Evolutionary conservation across 768 basidiomycete genomes (phyloP).

Genomic region (Inosperma sp.): DNA sequence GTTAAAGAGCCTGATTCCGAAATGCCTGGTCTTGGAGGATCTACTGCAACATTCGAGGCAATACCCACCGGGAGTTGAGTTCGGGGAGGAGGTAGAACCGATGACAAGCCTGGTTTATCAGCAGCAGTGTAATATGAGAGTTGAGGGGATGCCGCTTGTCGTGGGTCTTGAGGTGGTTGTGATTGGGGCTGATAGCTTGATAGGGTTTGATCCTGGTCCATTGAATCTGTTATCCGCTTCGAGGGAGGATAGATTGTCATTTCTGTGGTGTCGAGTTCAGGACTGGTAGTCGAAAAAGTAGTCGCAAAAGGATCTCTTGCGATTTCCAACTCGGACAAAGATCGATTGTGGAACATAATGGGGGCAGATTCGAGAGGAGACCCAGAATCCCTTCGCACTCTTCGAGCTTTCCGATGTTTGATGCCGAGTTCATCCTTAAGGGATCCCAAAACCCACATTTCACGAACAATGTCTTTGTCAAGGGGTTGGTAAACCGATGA

Average conservation of each 20-base stretch:
- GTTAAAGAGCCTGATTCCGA: slow-evolving; percentile 23
- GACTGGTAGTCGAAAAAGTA: slow-evolving; percentile 30
- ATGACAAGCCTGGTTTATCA: slow-evolving; percentile 58
- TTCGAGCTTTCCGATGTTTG: slow-evolving; percentile 53
- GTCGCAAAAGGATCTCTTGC: slow-evolving; percentile 46
- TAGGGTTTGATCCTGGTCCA: slow-evolving; percentile 23
- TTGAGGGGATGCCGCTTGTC: slow-evolving; percentile 40
- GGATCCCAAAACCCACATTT: slow-evolving; percentile 84
- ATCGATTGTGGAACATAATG: slow-evolving; percentile 67
- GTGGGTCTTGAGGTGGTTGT: slow-evolving; percentile 25
- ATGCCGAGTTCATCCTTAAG: slow-evolving; percentile 80
- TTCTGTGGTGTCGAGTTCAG: slow-evolving; percentile 11
- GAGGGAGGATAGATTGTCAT: slow-evolving; percentile 38
- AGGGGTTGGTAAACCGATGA: slow-evolving; percentile 67
- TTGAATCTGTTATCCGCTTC: slow-evolving; percentile 29
- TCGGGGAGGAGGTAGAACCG: slow-evolving; percentile 52
- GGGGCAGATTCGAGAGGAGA: slow-evolving; percentile 58
- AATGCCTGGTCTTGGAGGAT: slow-evolving; percentile 37
- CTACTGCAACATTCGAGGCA: too few relatives aligned
- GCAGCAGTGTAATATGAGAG: slow-evolving; percentile 69
- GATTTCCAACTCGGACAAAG: slow-evolving; percentile 55
- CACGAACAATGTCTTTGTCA: slow-evolving; percentile 88
- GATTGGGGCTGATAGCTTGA: slow-evolving; percentile 22
- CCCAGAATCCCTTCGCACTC: slow-evolving; percentile 27
- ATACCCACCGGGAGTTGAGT: slow-evolving; percentile 25